Percentiles rank a stretch among this genome's conserved stretches.
Evolutionary conservation across 2,329 filamentous ascomycete species (phyloP).

Genomic region (Aureobasidium sp.): DNA sequence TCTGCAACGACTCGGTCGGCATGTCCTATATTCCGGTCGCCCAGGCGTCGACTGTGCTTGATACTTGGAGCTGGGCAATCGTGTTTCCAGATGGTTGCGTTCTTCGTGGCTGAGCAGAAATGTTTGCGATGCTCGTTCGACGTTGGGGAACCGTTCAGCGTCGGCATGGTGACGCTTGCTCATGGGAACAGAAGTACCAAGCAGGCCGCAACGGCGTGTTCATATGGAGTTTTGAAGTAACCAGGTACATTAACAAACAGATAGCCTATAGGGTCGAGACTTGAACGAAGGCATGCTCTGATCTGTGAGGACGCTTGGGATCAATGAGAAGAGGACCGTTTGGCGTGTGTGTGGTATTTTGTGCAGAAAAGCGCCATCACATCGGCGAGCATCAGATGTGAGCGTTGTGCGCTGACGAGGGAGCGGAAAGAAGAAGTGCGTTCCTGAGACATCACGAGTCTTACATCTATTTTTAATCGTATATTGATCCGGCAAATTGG

Average conservation of each 20-base stretch:
- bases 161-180: not conserved
- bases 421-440: not conserved
- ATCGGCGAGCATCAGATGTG: not conserved
- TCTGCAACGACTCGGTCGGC: too few species aligned
- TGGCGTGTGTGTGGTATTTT: not conserved
- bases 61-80: not conserved
- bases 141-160: not conserved
- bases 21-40: too few species aligned
- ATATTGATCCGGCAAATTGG: slow-evolving; percentile 19
- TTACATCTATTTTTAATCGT: slow-evolving; percentile 33
- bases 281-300: not conserved
- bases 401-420: not conserved
- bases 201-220: not conserved
- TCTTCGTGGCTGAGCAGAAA: not conserved
- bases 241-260: not conserved
- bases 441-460: slow-evolving; percentile 31
- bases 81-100: not conserved
- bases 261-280: not conserved
- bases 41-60: too few species aligned
- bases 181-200: not conserved
- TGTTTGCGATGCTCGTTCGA: not conserved
- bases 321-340: not conserved
- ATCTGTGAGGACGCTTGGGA: not conserved
- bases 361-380: not conserved
- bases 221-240: not conserved